Base-by-base conservation (phyloP, 1,284 basidiomycete genomes). In the Fomitopsis schrenkii region DNA sequence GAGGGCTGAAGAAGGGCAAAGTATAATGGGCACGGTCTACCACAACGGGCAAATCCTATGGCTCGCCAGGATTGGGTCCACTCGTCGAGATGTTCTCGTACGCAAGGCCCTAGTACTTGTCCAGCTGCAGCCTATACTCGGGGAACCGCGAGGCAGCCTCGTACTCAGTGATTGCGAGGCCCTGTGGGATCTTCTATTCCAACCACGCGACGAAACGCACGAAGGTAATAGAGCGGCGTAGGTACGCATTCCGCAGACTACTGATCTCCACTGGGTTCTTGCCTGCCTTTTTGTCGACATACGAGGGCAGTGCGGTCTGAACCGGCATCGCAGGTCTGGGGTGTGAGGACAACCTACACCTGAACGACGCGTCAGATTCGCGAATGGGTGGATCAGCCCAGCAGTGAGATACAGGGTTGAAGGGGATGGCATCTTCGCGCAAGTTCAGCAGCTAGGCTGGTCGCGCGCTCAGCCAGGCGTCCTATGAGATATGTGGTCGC, bases 51-150 rank as follows among this genome's bases (percentile, higher is more conserved):
- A 46, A 42, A 0, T 44, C n/a, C 3, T 9, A 12, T 41, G 28
- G 70, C 78, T 63, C 61, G 80, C 81, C 81, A 48, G 92, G 94
- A 72, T 99, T 97, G 2, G 93, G 82, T 0, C 96, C 97, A 38
- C 85, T 88, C 0, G 93, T 96, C 30, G 93, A 95, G 65, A 98
- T 98, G 63, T 94, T 96, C 70, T 94, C 91, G 69, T 98, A 98
- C 2, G 95, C 95, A 28, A 95, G 85, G 14, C 94, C 93, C 86
- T 88, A 88, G 72, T 90, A 97, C 71, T 88, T 77, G 73, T 89
- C 87, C 66, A 87, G 84, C 70, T 85, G 81, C 66, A 87, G 80
- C 60, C 96, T 82, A 75, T 87, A 96, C 70, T 90, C 85, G 1
- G 90, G 93, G 60, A 98, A 77, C 59, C 91, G 84, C 72, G 89